These are phyloP conservation scores for Carex myosuroides DNA, from an alignment of 176 grass and related monocot genomes.

Conservation along the genomic window DNA sequence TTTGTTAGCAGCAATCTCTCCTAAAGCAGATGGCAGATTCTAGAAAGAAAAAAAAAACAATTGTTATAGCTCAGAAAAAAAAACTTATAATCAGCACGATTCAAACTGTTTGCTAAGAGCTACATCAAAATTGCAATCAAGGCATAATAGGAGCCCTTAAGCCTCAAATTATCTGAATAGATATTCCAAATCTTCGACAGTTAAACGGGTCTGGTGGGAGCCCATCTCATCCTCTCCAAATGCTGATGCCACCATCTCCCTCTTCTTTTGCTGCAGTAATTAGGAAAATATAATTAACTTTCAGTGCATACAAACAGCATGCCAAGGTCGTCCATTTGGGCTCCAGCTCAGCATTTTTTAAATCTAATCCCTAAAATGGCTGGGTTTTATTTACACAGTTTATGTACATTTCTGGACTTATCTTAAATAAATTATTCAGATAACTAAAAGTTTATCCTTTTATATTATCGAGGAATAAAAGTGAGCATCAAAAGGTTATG, in stretches of 20 bases:
- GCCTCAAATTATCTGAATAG: constrained; percentile 65
- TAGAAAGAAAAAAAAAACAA: not conserved
- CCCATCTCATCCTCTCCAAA: constrained; percentile 91
- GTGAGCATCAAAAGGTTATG: not conserved
- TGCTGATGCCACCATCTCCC: constrained; percentile 94
- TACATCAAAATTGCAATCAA: constrained; percentile 19
- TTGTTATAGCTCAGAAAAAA: not conserved
- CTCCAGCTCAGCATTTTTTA: not conserved
- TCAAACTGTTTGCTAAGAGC: constrained; percentile 13
- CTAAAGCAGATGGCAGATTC: not conserved
- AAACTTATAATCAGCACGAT: constrained; percentile 14
- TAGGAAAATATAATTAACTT: not conserved
- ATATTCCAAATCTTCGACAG: constrained; percentile 86
- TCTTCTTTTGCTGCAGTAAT: constrained; percentile 73
- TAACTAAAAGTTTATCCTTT: not conserved
- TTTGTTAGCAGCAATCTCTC: constrained; percentile 17
- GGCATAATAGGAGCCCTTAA: constrained; percentile 43
- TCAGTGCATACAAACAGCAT: not conserved
- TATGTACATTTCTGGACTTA: not conserved
- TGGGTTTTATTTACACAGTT: not conserved
- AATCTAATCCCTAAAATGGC: not conserved
- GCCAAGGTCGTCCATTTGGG: not conserved
- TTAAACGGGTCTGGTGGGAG: constrained; percentile 67
- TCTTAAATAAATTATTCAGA: not conserved
- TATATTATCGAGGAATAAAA: not conserved